Percentiles rank a stretch among this genome's conserved stretches.
Conservation (phyloP, 345 rosid species). For the Raphanus raphanistrum region DNA sequence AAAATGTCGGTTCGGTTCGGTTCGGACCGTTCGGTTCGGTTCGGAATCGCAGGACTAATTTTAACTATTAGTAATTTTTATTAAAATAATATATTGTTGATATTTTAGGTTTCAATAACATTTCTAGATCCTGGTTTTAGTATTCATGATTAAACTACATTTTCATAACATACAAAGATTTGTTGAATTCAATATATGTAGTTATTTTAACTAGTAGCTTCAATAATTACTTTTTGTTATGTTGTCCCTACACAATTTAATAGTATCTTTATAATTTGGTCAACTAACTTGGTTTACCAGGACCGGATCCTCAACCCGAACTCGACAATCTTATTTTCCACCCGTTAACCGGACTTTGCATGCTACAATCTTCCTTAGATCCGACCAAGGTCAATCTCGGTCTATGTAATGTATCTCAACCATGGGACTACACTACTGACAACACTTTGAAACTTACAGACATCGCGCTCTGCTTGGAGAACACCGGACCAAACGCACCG, state of each 20-base stretch:
- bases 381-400: conserved; percentile 51
- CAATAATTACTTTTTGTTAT: not conserved
- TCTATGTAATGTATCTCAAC: conserved; percentile 62
- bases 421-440: conserved; percentile 68
- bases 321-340: conserved; percentile 65
- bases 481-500: conserved; percentile 35
- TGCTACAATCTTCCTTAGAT: conserved; percentile 46
- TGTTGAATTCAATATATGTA: not conserved
- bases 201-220: not conserved
- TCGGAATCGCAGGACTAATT: too few relatives aligned
- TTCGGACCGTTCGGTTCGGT: too few relatives aligned
- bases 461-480: conserved; percentile 68
- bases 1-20: too few relatives aligned
- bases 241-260: not conserved
- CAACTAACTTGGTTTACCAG: conserved; percentile 45
- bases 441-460: conserved; percentile 41
- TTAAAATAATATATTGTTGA: not conserved
- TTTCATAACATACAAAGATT: not conserved
- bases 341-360: conserved; percentile 77
- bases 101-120: not conserved
- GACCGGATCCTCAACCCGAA: conserved; percentile 53
- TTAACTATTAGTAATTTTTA: not conserved
- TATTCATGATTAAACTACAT: too few relatives aligned
- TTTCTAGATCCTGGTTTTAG: not conserved
- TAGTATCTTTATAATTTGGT: not conserved